Evolutionary conservation across 2,329 filamentous ascomycete species (phyloP), one percentile per base, ranked within the genome.

Genomic region (Colletotrichum sp.): DNA sequence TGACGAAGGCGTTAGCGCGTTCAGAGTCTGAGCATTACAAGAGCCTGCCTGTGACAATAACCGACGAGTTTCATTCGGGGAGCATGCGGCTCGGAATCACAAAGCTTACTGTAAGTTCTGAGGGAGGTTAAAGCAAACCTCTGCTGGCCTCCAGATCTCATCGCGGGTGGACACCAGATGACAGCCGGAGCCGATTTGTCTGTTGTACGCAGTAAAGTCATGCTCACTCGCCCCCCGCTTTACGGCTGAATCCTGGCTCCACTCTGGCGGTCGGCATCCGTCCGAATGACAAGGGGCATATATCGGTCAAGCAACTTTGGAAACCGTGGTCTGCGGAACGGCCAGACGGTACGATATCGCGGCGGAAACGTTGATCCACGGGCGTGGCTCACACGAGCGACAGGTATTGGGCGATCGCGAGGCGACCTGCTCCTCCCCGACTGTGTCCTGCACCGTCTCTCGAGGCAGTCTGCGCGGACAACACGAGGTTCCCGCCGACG

Each of bases 361-460:
- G 32, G 26, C 48, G 63, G 52, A 48, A 67, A 55, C 38, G 34
- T 34, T 72, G 63, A 43, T 72, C 26, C 32, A 58, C 21, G 66
- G 48, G 18, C 18, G 52, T 36, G 72, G 30, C 21, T 67, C 30
- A 18, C 28, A 58, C 8, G 15, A 58, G 15, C 55, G 55, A n/a
- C 63, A 36, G 28, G 24, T 26, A n/a, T 43, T 69, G 67, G 38
- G 13, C 63, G 57, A 43, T 21, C 21, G 38, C 57, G 57, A 63
- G 30, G 55, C 26, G 32, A 30, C 24, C 34, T 24, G 28, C 63
- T 30, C 28, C 55, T 70, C 57, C 38, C 38, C 63, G 60, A 21
- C n/a, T 34, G 8, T 36, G 13, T 43, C 64, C 61, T 70, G 70
- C 74, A 77, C 76, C 76, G 76, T 77, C 69, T 76, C 66, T 57